phyloP scores from a whole-genome alignment of 257 asterid species.

The Penstemon newberryi region DNA sequence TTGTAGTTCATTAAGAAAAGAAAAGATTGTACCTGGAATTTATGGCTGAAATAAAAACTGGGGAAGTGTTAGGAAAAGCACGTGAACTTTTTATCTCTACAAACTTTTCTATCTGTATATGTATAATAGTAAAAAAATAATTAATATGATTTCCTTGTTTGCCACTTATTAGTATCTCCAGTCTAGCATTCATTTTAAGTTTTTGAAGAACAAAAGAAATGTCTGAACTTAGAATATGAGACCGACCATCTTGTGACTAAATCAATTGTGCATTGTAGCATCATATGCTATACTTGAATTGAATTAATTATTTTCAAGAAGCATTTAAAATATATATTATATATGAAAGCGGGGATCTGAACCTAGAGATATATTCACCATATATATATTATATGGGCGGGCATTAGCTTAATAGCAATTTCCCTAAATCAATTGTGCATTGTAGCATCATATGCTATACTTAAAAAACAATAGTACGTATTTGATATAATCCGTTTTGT shows the following conservation, averaged over 20 bases:
- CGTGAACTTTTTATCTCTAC: slow-evolving; percentile 32
- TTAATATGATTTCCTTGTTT: slow-evolving; percentile 36
- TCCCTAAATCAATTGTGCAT: too few species aligned
- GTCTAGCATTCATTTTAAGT: slow-evolving; percentile 27
- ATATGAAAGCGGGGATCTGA: too few species aligned
- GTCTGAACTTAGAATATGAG: not conserved
- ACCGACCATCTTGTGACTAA: too few species aligned
- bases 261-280: too few species aligned
- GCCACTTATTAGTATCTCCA: slow-evolving; percentile 35
- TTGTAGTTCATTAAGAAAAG: too few species aligned
- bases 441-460: too few species aligned
- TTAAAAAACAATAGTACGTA: too few species aligned
- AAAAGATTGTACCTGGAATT: not conserved
- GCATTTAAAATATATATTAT: too few species aligned
- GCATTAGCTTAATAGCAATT: not conserved
- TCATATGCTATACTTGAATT: too few species aligned
- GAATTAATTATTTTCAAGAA: too few species aligned
- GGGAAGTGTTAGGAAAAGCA: slow-evolving; percentile 30
- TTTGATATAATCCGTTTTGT: not conserved
- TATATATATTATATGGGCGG: not conserved
- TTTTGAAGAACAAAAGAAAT: slow-evolving; percentile 20
- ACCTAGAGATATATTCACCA: too few species aligned
- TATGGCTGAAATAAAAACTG: slow-evolving; percentile 33
- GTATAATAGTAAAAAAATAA: too few species aligned
- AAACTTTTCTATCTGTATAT: not conserved